Evolutionary conservation across 1,284 basidiomycete species (phyloP), one percentile per base, ranked within the genome.

Genomic region (Laetiporus sulphureus): DNA sequence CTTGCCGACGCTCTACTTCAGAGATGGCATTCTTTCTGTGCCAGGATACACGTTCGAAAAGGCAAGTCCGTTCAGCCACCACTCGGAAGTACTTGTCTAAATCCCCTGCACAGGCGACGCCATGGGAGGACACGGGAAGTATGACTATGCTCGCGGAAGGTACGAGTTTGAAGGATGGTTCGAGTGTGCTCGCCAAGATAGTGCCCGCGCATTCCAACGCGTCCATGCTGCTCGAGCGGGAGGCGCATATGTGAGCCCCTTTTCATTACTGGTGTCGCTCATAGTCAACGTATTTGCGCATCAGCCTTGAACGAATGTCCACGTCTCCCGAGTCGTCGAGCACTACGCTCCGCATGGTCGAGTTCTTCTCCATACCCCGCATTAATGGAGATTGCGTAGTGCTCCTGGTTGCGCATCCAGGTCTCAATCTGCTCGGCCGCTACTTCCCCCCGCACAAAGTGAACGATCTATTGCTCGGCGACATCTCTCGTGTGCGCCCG

Each of bases 51-150:
- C 77, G 1, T 82, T 84, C 51, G 78, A 79, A 54, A 77, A 77
- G 70, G 80, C 77, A 32, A 13, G 62, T 46, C 8, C n/a, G n/a
- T 13, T 15, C 20, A 30, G 25, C 34, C 18, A 19, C 34, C 24
- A 18, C 38, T 39, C 41, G 51, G 41, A 38, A 21, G 18, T 37
- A 5, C 23, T 35, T 25, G 37, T 36, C 16, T 42, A 11, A 36
- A 22, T 18, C 16, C 13, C 32, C 7, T 21, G 6, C 20, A 4
- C 41, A 82, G 80, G 78, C 77, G 16, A 54, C 63, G 29, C 69
- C 64, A 64, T 84, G 81, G 81, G 70, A 77, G 43, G 81, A 84
- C 55, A 83, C 80, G 0, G 81, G 81, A 38, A 78, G 78, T 49
- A 72, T 79, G 68, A 83, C 82, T 1, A 60, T 74, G 31, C 62